phyloP scores from a whole-genome alignment of 2,329 filamentous ascomycete genomes.

The Achaetomium macrosporum region DNA sequence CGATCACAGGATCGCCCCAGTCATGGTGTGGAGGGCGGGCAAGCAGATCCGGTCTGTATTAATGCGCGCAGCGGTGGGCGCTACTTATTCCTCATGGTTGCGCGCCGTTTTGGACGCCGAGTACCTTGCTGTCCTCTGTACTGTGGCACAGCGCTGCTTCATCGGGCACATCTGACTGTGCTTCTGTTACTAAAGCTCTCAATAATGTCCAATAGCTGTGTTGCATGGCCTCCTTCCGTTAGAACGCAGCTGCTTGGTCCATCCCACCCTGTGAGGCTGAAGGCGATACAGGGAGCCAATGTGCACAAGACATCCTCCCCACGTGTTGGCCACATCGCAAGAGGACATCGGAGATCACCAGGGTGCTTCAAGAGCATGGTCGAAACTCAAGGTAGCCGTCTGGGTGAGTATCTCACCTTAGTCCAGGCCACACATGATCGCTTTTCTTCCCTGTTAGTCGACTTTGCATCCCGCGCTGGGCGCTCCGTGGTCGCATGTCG shows the following conservation, averaged over 20 bases:
- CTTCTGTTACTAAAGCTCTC: neutral
- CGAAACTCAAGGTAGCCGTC: constrained; percentile 14
- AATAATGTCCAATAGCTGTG: neutral
- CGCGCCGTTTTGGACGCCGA: neutral
- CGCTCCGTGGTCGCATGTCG: too few relatives aligned
- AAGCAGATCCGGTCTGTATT: neutral
- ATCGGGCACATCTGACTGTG: neutral
- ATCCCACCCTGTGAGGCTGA: constrained; percentile 9
- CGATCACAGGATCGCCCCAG: neutral
- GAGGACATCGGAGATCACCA: neutral
- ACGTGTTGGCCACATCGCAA: constrained; percentile 19
- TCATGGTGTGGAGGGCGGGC: neutral
- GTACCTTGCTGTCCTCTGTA: neutral
- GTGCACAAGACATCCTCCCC: constrained; percentile 19
- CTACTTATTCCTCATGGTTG: too few relatives aligned
- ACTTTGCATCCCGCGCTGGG: too few relatives aligned
- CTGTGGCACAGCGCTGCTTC: neutral
- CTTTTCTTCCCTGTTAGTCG: too few relatives aligned
- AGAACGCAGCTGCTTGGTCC: neutral
- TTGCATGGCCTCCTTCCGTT: neutral
- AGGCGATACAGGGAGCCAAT: constrained; percentile 18
- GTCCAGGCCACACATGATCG: too few relatives aligned
- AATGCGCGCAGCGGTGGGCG: too few relatives aligned
- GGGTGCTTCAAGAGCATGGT: constrained; percentile 1
- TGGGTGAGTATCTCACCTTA: constrained; percentile 6